Percentiles rank a stretch among this genome's conserved stretches.
Conservation (phyloP, 2,329 filamentous ascomycete genomes). For the Fusarium dimerum region DNA sequence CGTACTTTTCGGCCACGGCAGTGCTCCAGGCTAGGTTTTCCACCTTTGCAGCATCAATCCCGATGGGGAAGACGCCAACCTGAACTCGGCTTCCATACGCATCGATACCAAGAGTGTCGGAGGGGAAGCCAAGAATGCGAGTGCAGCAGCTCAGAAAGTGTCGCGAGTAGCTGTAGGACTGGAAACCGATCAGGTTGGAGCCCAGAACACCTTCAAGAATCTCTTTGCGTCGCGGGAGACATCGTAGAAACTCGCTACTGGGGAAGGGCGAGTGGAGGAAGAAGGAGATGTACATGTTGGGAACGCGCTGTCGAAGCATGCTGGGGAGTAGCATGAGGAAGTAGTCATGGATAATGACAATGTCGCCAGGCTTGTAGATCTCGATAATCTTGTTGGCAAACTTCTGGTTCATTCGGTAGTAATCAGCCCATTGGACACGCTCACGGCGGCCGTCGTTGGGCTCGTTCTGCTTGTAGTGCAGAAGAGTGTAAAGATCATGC, state of each 20-base stretch:
- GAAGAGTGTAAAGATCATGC: slow-evolving; percentile 86
- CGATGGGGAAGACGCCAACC: slow-evolving; percentile 92
- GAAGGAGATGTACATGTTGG: slow-evolving; percentile 92
- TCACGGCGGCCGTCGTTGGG: slow-evolving; percentile 82
- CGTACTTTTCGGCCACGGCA: slow-evolving; percentile 69
- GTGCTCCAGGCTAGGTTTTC: slow-evolving; percentile 73
- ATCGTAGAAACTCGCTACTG: slow-evolving; percentile 92
- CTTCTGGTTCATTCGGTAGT: slow-evolving; percentile 87
- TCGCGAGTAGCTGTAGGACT: slow-evolving; percentile 91
- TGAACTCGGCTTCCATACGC: slow-evolving; percentile 87
- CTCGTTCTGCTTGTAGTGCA: slow-evolving; percentile 95
- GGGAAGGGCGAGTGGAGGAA: slow-evolving; percentile 94
- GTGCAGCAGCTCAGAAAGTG: slow-evolving; percentile 96
- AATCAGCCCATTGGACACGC: slow-evolving; percentile 86
- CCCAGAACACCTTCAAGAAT: slow-evolving; percentile 87
- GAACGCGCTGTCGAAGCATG: slow-evolving; percentile 81
- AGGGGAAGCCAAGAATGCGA: slow-evolving; percentile 85
- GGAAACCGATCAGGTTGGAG: slow-evolving; percentile 91
- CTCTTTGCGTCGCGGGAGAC: slow-evolving; percentile 84
- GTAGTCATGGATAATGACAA: slow-evolving; percentile 93
- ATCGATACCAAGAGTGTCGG: slow-evolving; percentile 81
- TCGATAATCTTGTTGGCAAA: slow-evolving; percentile 89
- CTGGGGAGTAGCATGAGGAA: slow-evolving; percentile 88
- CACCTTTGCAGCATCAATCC: slow-evolving; percentile 84
- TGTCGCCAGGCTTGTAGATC: slow-evolving; percentile 87